These are phyloP conservation scores for Sicyos baderoa DNA, from an alignment of 306 rosid species.

Conservation along the genomic window DNA sequence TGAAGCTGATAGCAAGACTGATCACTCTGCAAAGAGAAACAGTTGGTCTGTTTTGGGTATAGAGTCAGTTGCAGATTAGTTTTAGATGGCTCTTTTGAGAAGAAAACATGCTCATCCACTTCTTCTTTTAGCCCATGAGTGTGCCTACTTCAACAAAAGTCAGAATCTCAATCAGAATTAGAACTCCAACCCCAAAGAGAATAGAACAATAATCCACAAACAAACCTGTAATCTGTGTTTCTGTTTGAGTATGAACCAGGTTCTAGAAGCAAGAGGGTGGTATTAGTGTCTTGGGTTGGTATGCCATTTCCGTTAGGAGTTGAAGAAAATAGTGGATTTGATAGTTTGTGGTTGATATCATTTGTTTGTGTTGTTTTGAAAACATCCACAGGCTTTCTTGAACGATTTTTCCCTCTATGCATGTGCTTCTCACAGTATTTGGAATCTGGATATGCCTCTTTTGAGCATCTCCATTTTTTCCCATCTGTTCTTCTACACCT, in stretches of 20 bases:
- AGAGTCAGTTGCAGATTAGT: slow-evolving; percentile 72
- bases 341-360: slow-evolving; percentile 25
- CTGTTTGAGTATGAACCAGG: slow-evolving; percentile 40
- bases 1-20: slow-evolving; percentile 67
- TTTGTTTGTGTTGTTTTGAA: slow-evolving; percentile 43
- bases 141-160: slow-evolving; percentile 28
- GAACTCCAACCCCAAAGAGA: slow-evolving; percentile 3
- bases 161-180: not conserved
- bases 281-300: slow-evolving; percentile 45
- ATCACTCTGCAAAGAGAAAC: slow-evolving; percentile 48
- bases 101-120: slow-evolving; percentile 75
- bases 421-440: slow-evolving; percentile 98
- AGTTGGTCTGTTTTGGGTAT: slow-evolving; percentile 55
- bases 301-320: slow-evolving; percentile 42
- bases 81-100: slow-evolving; percentile 69
- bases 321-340: slow-evolving; percentile 33
- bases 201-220: not conserved
- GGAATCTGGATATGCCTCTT: slow-evolving; percentile 83
- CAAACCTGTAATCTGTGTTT: slow-evolving; percentile 58
- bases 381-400: slow-evolving; percentile 92
- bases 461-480: slow-evolving; percentile 92
- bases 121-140: slow-evolving; percentile 65
- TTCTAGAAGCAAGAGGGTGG: slow-evolving; percentile 49
- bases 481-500: slow-evolving; percentile 98
- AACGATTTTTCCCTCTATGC: slow-evolving; percentile 99